Percentiles rank a stretch among this genome's conserved stretches.
phyloP scores from a whole-genome alignment of 2,329 filamentous ascomycete species.

The Boeremia exigua region DNA sequence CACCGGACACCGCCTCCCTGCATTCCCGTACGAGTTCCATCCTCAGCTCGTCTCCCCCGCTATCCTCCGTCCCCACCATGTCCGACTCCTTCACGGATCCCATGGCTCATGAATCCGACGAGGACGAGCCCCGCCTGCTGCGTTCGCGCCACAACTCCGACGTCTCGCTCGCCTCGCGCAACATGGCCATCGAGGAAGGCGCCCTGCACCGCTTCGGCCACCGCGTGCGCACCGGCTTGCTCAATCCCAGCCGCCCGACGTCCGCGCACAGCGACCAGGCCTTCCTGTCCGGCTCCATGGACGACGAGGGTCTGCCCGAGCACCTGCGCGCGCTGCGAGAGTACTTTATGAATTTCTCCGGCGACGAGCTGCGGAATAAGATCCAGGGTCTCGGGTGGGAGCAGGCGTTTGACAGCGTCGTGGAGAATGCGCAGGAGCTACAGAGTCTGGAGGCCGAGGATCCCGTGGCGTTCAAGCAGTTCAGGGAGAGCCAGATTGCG shows the following conservation, averaged over 20 bases:
- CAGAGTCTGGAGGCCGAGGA: slow-evolving; percentile 59
- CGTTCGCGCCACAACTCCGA: slow-evolving; percentile 68
- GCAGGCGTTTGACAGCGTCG: slow-evolving; percentile 66
- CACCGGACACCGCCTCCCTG: slow-evolving; percentile 37
- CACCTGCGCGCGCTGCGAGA: slow-evolving; percentile 64
- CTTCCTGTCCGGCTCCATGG: slow-evolving; percentile 40
- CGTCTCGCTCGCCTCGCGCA: slow-evolving; percentile 70
- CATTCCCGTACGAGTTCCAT: slow-evolving; percentile 39
- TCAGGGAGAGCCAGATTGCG: slow-evolving; percentile 47
- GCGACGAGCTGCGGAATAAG: slow-evolving; percentile 62
- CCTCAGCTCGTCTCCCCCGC: slow-evolving; percentile 38
- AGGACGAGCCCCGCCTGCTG: slow-evolving; percentile 52
- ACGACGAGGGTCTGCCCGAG: slow-evolving; percentile 44
- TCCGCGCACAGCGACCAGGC: slow-evolving; percentile 27
- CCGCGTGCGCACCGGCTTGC: slow-evolving; percentile 67
- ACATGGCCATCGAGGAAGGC: slow-evolving; percentile 72
- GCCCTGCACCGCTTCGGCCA: slow-evolving; percentile 73
- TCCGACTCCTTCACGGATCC: slow-evolving; percentile 38
- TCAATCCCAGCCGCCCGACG: slow-evolving; percentile 48
- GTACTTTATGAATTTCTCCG: slow-evolving; percentile 68
- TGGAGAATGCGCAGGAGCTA: slow-evolving; percentile 71
- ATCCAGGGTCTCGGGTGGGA: slow-evolving; percentile 61
- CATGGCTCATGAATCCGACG: slow-evolving; percentile 46
- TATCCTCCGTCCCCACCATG: slow-evolving; percentile 38
- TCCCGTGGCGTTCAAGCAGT: slow-evolving; percentile 40